phyloP scores from a whole-genome alignment of 345 rosid species.

The Syzygium grande region DNA sequence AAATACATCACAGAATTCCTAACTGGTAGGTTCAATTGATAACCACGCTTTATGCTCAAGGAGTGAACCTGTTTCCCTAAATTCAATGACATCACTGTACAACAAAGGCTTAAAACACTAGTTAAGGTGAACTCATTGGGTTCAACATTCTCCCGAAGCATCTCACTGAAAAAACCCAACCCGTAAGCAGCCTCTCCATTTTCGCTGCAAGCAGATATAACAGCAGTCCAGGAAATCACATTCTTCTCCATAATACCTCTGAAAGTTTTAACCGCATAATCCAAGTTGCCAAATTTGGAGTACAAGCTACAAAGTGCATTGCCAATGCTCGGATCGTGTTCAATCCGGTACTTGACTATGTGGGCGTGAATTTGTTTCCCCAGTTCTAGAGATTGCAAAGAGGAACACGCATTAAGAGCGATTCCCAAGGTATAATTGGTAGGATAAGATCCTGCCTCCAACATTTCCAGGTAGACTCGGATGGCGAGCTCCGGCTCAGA shows the following conservation, averaged over 20 bases:
- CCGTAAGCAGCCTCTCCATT: constrained; percentile 31
- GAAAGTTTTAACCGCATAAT: constrained; percentile 31
- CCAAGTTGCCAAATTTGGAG: constrained; percentile 33
- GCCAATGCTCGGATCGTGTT: constrained; percentile 36
- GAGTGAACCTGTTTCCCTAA: constrained; percentile 41
- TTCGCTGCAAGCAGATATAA: constrained; percentile 36
- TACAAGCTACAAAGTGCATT: constrained; percentile 56
- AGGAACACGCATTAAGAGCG: constrained; percentile 39
- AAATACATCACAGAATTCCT: constrained; percentile 40
- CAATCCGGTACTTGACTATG: constrained; percentile 31
- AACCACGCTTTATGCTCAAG: constrained; percentile 29
- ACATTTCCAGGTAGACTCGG: constrained; percentile 27
- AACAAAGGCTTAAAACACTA: constrained; percentile 40
- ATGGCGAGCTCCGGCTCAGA: constrained; percentile 31
- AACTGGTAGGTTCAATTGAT: constrained; percentile 15
- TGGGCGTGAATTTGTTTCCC: constrained; percentile 52
- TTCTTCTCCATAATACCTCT: constrained; percentile 25
- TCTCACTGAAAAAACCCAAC: constrained; percentile 28
- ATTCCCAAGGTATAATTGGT: constrained; percentile 37
- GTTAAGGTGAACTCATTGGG: constrained; percentile 54
- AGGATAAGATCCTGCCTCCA: constrained; percentile 35
- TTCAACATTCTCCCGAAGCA: constrained; percentile 26
- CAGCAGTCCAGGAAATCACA: constrained; percentile 49
- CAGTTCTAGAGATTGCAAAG: constrained; percentile 15
- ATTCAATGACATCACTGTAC: constrained; percentile 13